These are phyloP conservation scores for Pseudozyma sp. DNA, from an alignment of 1,284 basidiomycete species.

Conservation along the genomic window DNA sequence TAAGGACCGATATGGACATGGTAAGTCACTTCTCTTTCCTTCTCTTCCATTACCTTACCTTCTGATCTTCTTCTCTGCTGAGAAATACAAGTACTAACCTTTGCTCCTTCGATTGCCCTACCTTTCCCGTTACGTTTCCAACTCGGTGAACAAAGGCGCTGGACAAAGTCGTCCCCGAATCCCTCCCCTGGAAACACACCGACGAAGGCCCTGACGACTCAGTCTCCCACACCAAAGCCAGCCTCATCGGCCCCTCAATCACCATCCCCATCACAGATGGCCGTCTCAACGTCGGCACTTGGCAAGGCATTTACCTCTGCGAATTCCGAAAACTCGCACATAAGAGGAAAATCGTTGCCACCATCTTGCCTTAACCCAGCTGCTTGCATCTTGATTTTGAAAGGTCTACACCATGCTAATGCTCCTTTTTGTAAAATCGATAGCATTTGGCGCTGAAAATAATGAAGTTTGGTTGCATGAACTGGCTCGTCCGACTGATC, in stretches of 20 bases:
- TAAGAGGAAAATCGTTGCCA: constrained; percentile 80
- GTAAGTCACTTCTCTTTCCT: constrained; percentile 25
- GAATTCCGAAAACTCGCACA: constrained; percentile 81
- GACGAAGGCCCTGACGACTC: constrained; percentile 76
- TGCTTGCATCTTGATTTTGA: not conserved
- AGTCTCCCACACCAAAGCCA: constrained; percentile 85
- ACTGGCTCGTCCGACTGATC: too few species aligned
- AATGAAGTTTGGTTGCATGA: too few species aligned
- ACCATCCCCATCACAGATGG: constrained; percentile 87
- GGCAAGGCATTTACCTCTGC: constrained; percentile 86
- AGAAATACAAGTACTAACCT: not conserved
- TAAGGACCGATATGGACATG: constrained; percentile 71
- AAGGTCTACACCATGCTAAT: too few species aligned
- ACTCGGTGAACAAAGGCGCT: constrained; percentile 70
- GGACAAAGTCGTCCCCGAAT: constrained; percentile 83
- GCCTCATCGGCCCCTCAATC: constrained; percentile 83
- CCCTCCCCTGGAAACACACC: constrained; percentile 85
- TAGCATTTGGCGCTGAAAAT: too few species aligned
- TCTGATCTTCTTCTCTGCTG: not conserved
- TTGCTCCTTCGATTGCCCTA: not conserved
- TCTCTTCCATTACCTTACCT: too few species aligned
- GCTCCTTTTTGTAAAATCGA: too few species aligned
- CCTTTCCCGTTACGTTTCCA: too few species aligned
- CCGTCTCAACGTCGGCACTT: constrained; percentile 84
- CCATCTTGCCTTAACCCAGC: constrained; percentile 73